These are phyloP conservation scores for Kentomonas sorsogonicus DNA, from an alignment of 208 protist species.

Conservation along the genomic window DNA sequence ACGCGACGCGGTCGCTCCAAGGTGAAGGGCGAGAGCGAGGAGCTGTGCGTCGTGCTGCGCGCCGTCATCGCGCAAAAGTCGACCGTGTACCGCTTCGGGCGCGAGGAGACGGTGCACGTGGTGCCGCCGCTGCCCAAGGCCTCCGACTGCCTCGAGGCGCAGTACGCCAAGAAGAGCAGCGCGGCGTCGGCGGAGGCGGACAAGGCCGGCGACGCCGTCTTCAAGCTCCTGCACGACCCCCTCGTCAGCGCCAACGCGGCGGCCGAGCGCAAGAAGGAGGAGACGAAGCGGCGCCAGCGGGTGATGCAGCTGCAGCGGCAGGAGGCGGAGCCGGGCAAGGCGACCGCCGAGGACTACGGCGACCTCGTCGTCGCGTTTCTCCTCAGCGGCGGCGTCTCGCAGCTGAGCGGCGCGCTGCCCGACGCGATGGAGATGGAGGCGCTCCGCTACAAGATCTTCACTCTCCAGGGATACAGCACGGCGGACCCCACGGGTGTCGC, in stretches of 20 bases:
- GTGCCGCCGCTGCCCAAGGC: conserved; percentile 47
- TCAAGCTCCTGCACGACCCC: conserved; percentile 17
- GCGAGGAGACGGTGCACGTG: conserved; percentile 69
- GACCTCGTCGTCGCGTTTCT: conserved; percentile 75
- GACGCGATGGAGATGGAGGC: conserved; percentile 71
- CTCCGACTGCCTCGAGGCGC: conserved; percentile 16
- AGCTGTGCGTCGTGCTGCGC: conserved; percentile 67
- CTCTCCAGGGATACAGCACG: conserved; percentile 49
- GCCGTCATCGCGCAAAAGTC: conserved; percentile 73
- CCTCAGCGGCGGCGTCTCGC: conserved; percentile 41
- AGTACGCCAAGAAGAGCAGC: conserved; percentile 9
- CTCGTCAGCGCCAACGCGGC: not conserved
- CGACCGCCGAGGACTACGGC: conserved; percentile 48
- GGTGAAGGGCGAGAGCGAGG: conserved; percentile 27
- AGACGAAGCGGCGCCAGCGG: conserved; percentile 14
- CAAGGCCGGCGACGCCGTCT: conserved; percentile 18
- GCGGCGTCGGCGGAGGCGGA: conserved; percentile 11
- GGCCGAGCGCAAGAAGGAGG: conserved; percentile 13
- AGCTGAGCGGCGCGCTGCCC: conserved; percentile 49
- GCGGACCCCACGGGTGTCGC: conserved; percentile 30
- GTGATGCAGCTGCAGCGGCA: conserved; percentile 17
- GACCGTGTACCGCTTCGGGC: conserved; percentile 60
- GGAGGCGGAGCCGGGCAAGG: conserved; percentile 23
- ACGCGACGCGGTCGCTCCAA: conserved; percentile 15
- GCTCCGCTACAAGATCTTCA: conserved; percentile 76